Evolutionary conservation across 2,329 filamentous ascomycete species (phyloP), one percentile per base, ranked within the genome.

Genomic region (Trichoderma polysporum): DNA sequence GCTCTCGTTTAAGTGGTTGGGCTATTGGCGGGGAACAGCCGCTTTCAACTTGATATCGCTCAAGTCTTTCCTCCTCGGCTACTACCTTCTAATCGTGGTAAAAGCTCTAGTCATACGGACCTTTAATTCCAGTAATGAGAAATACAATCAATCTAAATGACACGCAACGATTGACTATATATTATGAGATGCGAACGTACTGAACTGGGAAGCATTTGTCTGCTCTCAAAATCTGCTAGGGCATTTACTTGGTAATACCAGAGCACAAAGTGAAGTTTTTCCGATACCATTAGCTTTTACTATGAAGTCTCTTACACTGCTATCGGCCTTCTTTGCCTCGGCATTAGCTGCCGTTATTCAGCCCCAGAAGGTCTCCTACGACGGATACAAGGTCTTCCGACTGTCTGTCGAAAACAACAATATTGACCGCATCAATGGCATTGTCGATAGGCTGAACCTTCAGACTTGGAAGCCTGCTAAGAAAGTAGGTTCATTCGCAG

Each of bases 311-410:
- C 13, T 69, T 22, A n/a, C 67, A 33, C 25, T 69, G 8, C 45
- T 72, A 17, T 62, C 69, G 13, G 59, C 61, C n/a, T 61, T 73
- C 15, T 25, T 71, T 50, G 69, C 70, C 33, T 65, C 67, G 31
- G 70, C 67, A 37, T 57, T 68, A 27, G 66, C 69, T 19, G 69
- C 63, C n/a, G 63, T 47, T 10, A 6, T 66, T 33, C 65, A 66
- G 5, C 61, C 37, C 27, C 53, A 60, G 17, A 67, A 66, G 37
- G 73, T 79, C 5, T 78, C 77, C 0, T 84, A 83, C 66, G 74
- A 79, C 62, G 81, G 81, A 4, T 81, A 79, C 74, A 81, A 82
- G 69, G 81, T 81, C n/a, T 78, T 80, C 60, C 79, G 80, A 22
- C 72, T 83, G n/a, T 73, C 77, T 8, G 77, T 79, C 39, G 74